phyloP scores from a whole-genome alignment of 768 basidiomycete genomes.

The Phallus indusiatus region DNA sequence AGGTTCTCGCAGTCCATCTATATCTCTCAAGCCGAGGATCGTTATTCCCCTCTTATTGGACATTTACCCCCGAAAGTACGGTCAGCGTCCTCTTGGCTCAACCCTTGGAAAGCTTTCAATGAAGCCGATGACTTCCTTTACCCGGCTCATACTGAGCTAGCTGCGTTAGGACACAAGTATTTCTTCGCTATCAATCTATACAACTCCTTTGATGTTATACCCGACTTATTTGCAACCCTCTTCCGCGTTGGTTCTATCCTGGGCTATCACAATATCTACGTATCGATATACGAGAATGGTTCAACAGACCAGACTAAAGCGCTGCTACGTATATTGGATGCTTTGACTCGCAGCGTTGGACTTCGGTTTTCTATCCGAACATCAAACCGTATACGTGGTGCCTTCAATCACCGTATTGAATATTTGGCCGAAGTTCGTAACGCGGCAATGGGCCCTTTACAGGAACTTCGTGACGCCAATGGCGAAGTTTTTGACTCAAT shows the following conservation, averaged over 20 bases:
- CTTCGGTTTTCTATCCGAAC: conserved; percentile 90
- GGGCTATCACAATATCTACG: conserved; percentile 96
- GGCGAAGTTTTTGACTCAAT: conserved; percentile 95
- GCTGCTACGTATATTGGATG: conserved; percentile 88
- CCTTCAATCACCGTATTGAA: conserved; percentile 99
- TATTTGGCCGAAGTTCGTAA: conserved; percentile 99
- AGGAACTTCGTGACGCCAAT: conserved; percentile 85
- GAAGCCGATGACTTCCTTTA: conserved; percentile 28
- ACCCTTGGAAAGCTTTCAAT: conserved; percentile 28
- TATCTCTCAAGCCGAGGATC: conserved; percentile 71
- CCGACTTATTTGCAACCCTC: conserved; percentile 92
- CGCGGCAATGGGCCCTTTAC: conserved; percentile 89
- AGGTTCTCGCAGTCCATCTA: conserved; percentile 79
- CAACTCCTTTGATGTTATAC: conserved; percentile 98
- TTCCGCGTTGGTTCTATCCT: conserved; percentile 88
- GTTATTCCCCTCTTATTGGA: conserved; percentile 79
- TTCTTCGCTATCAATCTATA: conserved; percentile 99
- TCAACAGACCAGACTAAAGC: conserved; percentile 99
- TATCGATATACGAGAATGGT: conserved; percentile 98
- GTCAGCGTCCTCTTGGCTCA: conserved; percentile 50
- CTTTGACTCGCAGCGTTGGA: conserved; percentile 81
- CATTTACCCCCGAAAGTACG: conserved; percentile 43
- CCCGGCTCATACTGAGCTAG: conserved; percentile 24
- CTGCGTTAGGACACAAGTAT: conserved; percentile 81
- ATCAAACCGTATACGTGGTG: conserved; percentile 84